Conservation (phyloP, 2,329 filamentous ascomycete genomes). For the Fusarium sp. region DNA sequence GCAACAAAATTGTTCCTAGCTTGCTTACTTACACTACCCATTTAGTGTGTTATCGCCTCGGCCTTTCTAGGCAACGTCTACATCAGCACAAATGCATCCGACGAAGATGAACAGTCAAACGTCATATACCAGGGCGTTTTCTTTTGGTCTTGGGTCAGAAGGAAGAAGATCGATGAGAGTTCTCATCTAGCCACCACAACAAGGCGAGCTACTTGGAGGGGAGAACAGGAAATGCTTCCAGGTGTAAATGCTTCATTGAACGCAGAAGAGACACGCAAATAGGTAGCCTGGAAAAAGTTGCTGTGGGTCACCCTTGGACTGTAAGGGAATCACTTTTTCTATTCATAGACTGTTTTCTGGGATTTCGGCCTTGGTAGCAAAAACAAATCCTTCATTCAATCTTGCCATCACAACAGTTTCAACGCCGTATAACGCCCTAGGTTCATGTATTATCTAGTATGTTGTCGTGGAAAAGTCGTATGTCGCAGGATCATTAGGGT, state of each 20-base stretch:
- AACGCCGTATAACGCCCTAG: neutral
- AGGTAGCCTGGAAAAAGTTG: neutral
- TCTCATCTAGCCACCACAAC: neutral
- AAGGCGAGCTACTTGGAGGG: neutral
- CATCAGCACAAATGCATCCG: neutral
- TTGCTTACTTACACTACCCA: neutral
- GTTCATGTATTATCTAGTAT: neutral
- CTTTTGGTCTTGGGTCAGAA: neutral
- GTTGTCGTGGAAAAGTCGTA: neutral
- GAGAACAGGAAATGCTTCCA: neutral
- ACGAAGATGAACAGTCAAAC: neutral
- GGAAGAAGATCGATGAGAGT: neutral
- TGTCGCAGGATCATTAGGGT: neutral
- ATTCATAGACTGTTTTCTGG: neutral
- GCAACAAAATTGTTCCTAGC: too few species aligned
- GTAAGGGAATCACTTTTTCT: neutral
- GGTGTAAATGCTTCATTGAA: neutral
- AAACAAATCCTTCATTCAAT: neutral
- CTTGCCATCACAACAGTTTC: neutral
- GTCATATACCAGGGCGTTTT: neutral
- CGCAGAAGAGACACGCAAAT: neutral
- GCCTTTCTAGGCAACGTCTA: neutral
- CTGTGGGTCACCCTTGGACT: neutral
- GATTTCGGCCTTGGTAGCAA: neutral
- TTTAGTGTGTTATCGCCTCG: neutral